Base-by-base conservation (phyloP, 2,329 filamentous ascomycete species). In the Hypoxylon sp. region DNA sequence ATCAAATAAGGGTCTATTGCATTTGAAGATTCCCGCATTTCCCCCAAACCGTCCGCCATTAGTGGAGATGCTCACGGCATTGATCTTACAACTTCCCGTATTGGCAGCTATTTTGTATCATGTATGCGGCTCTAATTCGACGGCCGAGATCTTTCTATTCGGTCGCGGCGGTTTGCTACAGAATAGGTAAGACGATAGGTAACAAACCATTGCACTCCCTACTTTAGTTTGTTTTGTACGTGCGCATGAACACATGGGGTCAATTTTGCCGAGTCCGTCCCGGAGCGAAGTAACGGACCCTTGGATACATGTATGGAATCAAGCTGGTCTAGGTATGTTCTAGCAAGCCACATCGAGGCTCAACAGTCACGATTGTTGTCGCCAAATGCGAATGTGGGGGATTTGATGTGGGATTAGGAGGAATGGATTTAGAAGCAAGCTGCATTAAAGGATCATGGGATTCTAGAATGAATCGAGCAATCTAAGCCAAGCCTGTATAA, bases 161-260 rank as follows among this genome's bases (percentile, higher is more conserved):
- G 46, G 39, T 48, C 27, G 29, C 62, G 61, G 57, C 46, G 37
- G 53, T 51, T 65, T 60, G 52, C 37, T 60, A 65, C 52, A 17
- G 35, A 61, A 68, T 55, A 66, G 62, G 58, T 59, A 70, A 53
- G 52, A 61, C 53, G 24, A 55, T 65, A 68, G 29, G 50, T 21
- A 13, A 61, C 51, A 59, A 48, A 46, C 17, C 51, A 48, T 37
- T 39, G 62, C 60, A 65, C 47, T 70, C 65, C 68, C 62, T 66
- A 61, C 42, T 62, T 37, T 11, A 60, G 68, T 37, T 50, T 37
- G 32, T 31, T 35, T 35, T 10, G 46, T 56, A 27, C 35, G 54
- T 3, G 54, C 17, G 17, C 15, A 53, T 50, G 35, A 31, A 56
- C 44, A 27, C 27, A 44, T 37, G 15, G 31, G 32, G 46, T 39